Evolutionary conservation across 768 basidiomycete genomes (phyloP).

Genomic region (Infundibulicybe gibba): DNA sequence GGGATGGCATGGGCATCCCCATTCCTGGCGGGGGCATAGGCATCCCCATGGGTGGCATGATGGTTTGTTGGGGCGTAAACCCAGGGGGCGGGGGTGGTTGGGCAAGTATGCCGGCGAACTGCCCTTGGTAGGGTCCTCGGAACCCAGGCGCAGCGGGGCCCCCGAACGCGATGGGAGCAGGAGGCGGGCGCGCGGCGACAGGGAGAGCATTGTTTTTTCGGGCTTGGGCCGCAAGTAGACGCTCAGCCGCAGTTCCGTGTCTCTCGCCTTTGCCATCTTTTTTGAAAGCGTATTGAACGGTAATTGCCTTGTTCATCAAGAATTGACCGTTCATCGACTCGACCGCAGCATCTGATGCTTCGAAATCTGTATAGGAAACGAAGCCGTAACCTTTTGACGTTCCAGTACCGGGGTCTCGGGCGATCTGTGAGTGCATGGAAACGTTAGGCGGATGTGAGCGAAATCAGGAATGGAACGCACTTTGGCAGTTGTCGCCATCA

Average conservation of each 20-base stretch:
- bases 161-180: constrained; percentile 71
- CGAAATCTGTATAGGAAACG: constrained; percentile 96
- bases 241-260: constrained; percentile 95
- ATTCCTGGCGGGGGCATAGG: constrained; percentile 17
- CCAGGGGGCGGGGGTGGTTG: constrained; percentile 80
- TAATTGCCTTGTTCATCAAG: constrained; percentile 97
- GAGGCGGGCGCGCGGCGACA: constrained; percentile 69
- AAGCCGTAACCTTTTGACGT: constrained; percentile 97
- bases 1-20: constrained; percentile 23
- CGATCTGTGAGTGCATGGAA: constrained; percentile 55
- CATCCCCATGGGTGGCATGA: constrained; percentile 50
- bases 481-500: constrained; percentile 90
- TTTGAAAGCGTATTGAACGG: constrained; percentile 98
- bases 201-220: constrained; percentile 93
- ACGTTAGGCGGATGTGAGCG: constrained; percentile 4
- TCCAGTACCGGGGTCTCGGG: constrained; percentile 81
- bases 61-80: constrained; percentile 69
- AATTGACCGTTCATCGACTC: constrained; percentile 98
- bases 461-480: constrained; percentile 31
- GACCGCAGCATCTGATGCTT: constrained; percentile 92
- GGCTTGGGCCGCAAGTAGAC: constrained; percentile 92
- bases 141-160: constrained; percentile 67
- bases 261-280: constrained; percentile 98
- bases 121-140: constrained; percentile 82
- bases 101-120: constrained; percentile 87